Base-by-base conservation (phyloP, 2,329 filamentous ascomycete genomes). In the Sclerotinia trifoliorum region DNA sequence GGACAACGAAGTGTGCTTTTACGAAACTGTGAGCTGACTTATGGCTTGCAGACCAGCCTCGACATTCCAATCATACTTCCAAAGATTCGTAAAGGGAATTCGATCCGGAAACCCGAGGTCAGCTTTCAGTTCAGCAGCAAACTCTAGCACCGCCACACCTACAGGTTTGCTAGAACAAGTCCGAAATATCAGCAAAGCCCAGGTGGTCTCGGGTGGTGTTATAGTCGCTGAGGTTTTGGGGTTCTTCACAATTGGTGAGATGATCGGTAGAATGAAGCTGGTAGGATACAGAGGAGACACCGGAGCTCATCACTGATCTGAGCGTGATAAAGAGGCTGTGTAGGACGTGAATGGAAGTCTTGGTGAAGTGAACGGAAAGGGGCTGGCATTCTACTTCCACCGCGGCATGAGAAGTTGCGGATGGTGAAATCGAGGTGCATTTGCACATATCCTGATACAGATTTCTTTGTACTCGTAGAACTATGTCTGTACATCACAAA, bases 231-330 rank as follows among this genome's bases (percentile, higher is more conserved):
- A 99, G 83, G 86, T 93, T 63, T 82, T 99, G 74, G 95, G 95
- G 71, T 99, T 99, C 87, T 99, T 98, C 86, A 96, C 94, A 71
- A 88, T 98, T 67, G 95, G 95, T 73, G 94, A 98, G 86, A 98
- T 99, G 81, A 89, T 99, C 77, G 95, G 95, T 77, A 88, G 94
- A 78, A 88, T 95, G 83, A 98, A 99, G 90, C 81, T 99, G 75
- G 85, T 99, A 75, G 95, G 95, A 73, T 99, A 99, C 86, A 87
- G 86, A 81, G 91, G 91, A 78, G 87, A 91, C 79, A 78, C 79
- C 72, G 80, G 80, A 71, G 85, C 84, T 75, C 82, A 83, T 73
- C 85, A 89, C 80, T 87, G 87, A 74, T 67, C 44, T 26, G 44
- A 21, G 26, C 26, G 26, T 63, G 57, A 62, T 68, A 68, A 64